Conservation (phyloP, 2,329 filamentous ascomycete genomes). For the Aspergillus ruber region DNA sequence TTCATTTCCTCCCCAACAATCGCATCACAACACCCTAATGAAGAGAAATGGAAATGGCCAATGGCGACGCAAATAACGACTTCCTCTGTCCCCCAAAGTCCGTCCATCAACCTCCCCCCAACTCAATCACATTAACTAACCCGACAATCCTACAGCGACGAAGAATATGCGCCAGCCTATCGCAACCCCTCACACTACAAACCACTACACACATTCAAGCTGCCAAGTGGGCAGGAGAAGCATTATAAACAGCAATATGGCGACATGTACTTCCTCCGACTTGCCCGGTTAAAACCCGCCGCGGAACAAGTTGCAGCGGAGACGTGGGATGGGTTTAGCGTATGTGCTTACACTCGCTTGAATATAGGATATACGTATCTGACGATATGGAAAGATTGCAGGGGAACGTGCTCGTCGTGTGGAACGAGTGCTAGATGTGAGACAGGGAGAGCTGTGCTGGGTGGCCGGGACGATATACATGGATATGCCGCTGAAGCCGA, state of each 20-base stretch:
- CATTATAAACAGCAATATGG: conserved; percentile 94
- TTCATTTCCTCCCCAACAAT: background rate
- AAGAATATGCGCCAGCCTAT: conserved; percentile 39
- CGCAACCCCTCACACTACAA: conserved; percentile 61
- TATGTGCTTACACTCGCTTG: conserved; percentile 23
- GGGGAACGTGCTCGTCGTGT: conserved; percentile 69
- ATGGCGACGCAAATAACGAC: conserved; percentile 10
- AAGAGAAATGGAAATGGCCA: conserved; percentile 9
- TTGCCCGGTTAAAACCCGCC: conserved; percentile 77
- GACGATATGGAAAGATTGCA: conserved; percentile 49
- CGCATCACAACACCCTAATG: background rate
- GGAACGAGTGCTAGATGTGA: conserved; percentile 86
- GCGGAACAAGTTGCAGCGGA: conserved; percentile 68
- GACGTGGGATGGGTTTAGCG: conserved; percentile 68
- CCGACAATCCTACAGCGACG: conserved; percentile 19
- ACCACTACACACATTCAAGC: conserved; percentile 65
- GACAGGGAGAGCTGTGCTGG: conserved; percentile 94
- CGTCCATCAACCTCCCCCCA: background rate
- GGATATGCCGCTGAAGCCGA: conserved; percentile 94
- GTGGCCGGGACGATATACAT: conserved; percentile 92
- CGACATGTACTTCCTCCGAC: conserved; percentile 93
- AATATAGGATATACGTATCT: background rate
- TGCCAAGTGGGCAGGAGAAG: conserved; percentile 56
- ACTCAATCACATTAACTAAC: background rate
- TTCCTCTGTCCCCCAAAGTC: conserved; percentile 27